Evolutionary conservation across 768 basidiomycete genomes (phyloP).

Genomic region (Termitomyces sp.): DNA sequence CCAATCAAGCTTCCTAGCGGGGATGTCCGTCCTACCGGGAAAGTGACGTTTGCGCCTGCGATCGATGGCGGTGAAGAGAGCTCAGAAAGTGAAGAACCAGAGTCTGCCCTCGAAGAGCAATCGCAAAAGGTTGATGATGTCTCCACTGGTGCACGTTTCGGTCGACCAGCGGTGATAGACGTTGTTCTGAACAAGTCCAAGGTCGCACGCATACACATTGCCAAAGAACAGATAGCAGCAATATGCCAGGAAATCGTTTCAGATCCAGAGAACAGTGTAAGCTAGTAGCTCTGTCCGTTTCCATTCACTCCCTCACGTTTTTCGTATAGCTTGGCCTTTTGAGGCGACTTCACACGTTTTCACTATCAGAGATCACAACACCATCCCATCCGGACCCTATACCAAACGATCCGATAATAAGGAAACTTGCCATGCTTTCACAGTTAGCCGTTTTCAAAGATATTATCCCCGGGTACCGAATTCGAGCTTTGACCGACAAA

Average conservation of each 20-base stretch:
- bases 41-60: conserved; percentile 10
- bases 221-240: conserved; percentile 91
- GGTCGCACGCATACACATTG: conserved; percentile 62
- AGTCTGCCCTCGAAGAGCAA: conserved; percentile 27
- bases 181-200: conserved; percentile 66
- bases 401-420: conserved; percentile 74
- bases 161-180: conserved; percentile 74
- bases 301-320: conserved; percentile 1
- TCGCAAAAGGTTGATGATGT: conserved; percentile 56
- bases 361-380: conserved; percentile 69
- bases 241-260: conserved; percentile 92
- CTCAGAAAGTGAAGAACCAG: conserved; percentile 26
- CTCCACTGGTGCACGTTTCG: conserved; percentile 82
- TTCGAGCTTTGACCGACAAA: conserved; percentile 84
- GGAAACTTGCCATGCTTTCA: conserved; percentile 85
- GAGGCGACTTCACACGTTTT: conserved; percentile 85
- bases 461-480: conserved; percentile 93
- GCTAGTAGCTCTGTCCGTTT: conserved; percentile 22
- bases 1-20: conserved; percentile 89
- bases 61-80: conserved; percentile 17
- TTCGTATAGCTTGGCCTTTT: conserved; percentile 74
- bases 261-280: conserved; percentile 92
- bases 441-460: conserved; percentile 95
- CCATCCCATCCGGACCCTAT: conserved; percentile 68
- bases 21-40: conserved; percentile 59